These are phyloP conservation scores for Neocatenulostroma microsporum DNA, from an alignment of 2,329 filamentous ascomycete species.

Conservation along the genomic window DNA sequence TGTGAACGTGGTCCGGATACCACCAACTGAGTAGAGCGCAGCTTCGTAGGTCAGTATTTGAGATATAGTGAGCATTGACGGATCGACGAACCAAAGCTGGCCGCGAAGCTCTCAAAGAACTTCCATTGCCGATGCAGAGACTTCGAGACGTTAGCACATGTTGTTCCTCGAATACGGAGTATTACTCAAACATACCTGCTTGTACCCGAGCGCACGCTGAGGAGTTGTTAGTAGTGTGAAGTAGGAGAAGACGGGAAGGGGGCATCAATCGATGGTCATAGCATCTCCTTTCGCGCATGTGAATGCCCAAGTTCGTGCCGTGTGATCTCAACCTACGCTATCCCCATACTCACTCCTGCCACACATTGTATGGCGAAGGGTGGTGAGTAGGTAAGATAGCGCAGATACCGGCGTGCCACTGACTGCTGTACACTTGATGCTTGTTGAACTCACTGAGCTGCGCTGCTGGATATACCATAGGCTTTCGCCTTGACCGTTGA, in stretches of 20 bases:
- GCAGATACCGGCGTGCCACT: constrained; percentile 32
- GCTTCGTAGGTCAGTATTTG: constrained; percentile 32
- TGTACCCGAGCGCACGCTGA: constrained; percentile 46
- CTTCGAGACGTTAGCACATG: constrained; percentile 27
- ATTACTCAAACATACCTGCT: constrained; percentile 38
- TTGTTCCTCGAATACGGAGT: not conserved
- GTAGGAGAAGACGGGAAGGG: constrained; percentile 10
- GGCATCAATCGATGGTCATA: constrained; percentile 30
- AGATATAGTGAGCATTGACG: not conserved
- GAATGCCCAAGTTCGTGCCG: constrained; percentile 34
- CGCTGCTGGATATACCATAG: constrained; percentile 15
- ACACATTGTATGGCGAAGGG: constrained; percentile 7
- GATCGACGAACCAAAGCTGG: constrained; percentile 45
- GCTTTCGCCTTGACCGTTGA: constrained; percentile 16
- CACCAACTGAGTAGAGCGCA: constrained; percentile 54
- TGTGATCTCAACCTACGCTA: constrained; percentile 30
- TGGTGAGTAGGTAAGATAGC: constrained; percentile 14
- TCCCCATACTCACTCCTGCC: constrained; percentile 15
- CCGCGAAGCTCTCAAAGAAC: constrained; percentile 52
- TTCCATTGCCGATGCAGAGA: constrained; percentile 51
- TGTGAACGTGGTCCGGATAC: constrained; percentile 52
- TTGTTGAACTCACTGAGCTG: constrained; percentile 26
- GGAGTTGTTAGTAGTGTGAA: too few relatives aligned
- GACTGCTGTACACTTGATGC: constrained; percentile 25
- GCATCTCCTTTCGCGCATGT: constrained; percentile 35